phyloP scores from a whole-genome alignment of 768 basidiomycete genomes.

The Candolleomyces aberdarensis region DNA sequence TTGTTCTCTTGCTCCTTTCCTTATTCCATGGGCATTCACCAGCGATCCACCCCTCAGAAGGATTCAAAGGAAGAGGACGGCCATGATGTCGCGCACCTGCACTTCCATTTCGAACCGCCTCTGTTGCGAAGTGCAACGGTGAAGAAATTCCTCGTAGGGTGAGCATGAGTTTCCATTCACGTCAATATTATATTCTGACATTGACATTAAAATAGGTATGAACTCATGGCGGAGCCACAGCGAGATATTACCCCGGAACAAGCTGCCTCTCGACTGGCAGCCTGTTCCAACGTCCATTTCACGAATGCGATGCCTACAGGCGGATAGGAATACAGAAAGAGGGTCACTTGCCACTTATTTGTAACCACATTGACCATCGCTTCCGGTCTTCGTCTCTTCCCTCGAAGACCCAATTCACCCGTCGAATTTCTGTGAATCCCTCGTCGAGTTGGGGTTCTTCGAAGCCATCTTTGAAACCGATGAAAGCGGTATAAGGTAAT shows the following conservation, averaged over 20 bases:
- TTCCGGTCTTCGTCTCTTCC: constrained; percentile 68
- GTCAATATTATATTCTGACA: background rate
- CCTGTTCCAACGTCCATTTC: constrained; percentile 61
- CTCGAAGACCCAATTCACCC: constrained; percentile 77
- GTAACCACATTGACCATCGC: constrained; percentile 85
- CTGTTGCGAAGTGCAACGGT: constrained; percentile 78
- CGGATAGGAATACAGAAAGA: background rate
- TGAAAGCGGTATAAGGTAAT: constrained; percentile 62
- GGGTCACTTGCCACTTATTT: constrained; percentile 64
- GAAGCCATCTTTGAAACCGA: constrained; percentile 53
- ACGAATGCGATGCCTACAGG: constrained; percentile 15
- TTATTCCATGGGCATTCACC: constrained; percentile 94
- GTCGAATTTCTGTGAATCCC: constrained; percentile 74
- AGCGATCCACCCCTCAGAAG: constrained; percentile 58
- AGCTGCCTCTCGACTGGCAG: constrained; percentile 65
- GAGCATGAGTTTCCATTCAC: constrained; percentile 20
- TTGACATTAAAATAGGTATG: constrained; percentile 51
- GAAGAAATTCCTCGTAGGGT: constrained; percentile 90
- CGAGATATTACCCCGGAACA: constrained; percentile 88
- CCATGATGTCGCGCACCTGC: constrained; percentile 70
- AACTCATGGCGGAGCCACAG: constrained; percentile 89
- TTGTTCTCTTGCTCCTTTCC: constrained; percentile 85
- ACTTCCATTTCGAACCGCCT: constrained; percentile 86
- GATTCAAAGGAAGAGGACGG: constrained; percentile 34
- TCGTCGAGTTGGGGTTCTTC: constrained; percentile 67